A percentile compares a stretch with the other conserved stretches of the same genome.
Evolutionary conservation across 1,284 basidiomycete genomes (phyloP).

Genomic region (Microbotryum scabiosae): DNA sequence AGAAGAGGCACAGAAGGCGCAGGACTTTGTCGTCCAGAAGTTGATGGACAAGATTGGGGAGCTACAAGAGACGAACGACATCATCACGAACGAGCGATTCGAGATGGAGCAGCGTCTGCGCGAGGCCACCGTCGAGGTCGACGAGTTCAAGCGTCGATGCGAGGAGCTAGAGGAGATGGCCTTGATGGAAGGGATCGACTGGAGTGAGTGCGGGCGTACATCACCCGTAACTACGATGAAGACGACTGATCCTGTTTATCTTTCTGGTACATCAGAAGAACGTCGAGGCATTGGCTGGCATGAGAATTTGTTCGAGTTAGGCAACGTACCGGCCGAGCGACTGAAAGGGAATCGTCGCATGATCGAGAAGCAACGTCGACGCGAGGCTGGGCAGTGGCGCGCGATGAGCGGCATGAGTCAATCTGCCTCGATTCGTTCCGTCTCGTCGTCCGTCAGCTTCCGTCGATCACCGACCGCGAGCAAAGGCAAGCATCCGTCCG

Average conservation of each 20-base stretch:
- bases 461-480: neutral
- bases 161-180: slow-evolving; percentile 53
- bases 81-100: slow-evolving; percentile 59
- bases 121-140: slow-evolving; percentile 60
- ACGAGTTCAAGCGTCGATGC: slow-evolving; percentile 59
- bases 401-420: neutral
- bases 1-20: slow-evolving; percentile 22
- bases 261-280: neutral
- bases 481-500: neutral
- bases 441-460: neutral
- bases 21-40: slow-evolving; percentile 58
- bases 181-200: slow-evolving; percentile 41
- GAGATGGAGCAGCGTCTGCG: slow-evolving; percentile 55
- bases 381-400: neutral
- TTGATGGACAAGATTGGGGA: slow-evolving; percentile 68
- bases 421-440: slow-evolving; percentile 1
- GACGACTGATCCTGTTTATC: too few species aligned
- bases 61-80: slow-evolving; percentile 61
- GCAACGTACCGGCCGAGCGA: neutral
- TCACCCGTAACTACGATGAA: too few species aligned
- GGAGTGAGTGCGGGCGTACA: too few species aligned
- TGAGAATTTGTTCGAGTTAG: neutral
- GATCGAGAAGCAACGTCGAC: neutral
- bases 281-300: slow-evolving; percentile 16
- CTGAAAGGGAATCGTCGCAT: slow-evolving; percentile 2